phyloP scores from a whole-genome alignment of 1,284 basidiomycete species.

The Phellopilus nigrolimitatus region DNA sequence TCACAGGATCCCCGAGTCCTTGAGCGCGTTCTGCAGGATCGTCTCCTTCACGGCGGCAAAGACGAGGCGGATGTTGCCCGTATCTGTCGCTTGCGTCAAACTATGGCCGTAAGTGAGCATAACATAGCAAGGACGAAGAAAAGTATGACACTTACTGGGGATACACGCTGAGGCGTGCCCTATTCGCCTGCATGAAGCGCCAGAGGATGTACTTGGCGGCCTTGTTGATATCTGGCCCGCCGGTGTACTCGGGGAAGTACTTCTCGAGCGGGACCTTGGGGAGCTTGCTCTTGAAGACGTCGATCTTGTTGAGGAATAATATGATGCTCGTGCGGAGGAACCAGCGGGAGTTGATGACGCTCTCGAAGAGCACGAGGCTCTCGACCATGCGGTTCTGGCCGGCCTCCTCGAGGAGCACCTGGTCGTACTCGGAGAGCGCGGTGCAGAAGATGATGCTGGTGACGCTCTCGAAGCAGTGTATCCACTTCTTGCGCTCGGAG shows the following conservation, averaged over 20 bases:
- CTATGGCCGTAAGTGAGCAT: too few species aligned
- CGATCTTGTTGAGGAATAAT: constrained; percentile 93
- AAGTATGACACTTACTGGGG: constrained; percentile 69
- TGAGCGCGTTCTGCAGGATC: constrained; percentile 85
- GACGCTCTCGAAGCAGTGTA: constrained; percentile 57
- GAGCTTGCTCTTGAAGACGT: constrained; percentile 92
- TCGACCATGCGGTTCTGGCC: constrained; percentile 94
- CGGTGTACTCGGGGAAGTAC: constrained; percentile 94
- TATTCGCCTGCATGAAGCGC: constrained; percentile 95
- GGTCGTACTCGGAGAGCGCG: constrained; percentile 62
- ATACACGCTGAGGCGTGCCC: constrained; percentile 84
- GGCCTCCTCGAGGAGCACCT: constrained; percentile 20
- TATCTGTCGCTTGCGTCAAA: constrained; percentile 78
- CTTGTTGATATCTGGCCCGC: constrained; percentile 93
- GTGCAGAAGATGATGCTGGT: constrained; percentile 52
- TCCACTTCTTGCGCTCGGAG: constrained; percentile 59
- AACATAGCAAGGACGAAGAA: constrained; percentile 12
- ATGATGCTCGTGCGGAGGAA: constrained; percentile 93
- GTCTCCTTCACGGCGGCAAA: constrained; percentile 98
- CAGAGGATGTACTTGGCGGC: constrained; percentile 97
- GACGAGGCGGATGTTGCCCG: constrained; percentile 81
- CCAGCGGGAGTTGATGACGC: constrained; percentile 97
- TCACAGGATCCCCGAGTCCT: constrained; percentile 75
- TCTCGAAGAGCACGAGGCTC: constrained; percentile 89
- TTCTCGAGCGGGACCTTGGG: constrained; percentile 84